Evolutionary conservation across 2,329 filamentous ascomycete genomes (phyloP), one percentile per base, ranked within the genome.

Genomic region (Setomelanomma holmii): DNA sequence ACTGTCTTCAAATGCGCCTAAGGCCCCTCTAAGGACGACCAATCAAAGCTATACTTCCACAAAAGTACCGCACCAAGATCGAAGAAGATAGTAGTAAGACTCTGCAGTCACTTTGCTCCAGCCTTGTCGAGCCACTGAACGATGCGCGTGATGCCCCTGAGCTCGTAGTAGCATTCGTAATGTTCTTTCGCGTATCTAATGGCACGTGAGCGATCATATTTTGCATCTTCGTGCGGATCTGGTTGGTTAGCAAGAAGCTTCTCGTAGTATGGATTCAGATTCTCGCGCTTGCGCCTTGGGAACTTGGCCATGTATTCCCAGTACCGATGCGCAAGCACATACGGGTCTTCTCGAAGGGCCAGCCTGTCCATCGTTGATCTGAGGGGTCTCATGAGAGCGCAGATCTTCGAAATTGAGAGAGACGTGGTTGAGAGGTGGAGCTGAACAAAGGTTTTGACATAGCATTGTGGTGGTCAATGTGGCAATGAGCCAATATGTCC

Each of bases 121-220:
- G 6, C 10, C 14, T 40, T 45, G 46, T 39, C 35, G 20, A 67
- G 42, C 51, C 57, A 63, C 21, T 49, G 7, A 21, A 64, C 27
- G 27, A 69, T 71, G 34, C 53, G 41, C 8, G 47, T 33, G 7
- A 65, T 45, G 33, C 66, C 54, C 10, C 42, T 55, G 8, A 56
- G 22, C 27, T 67, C 58, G 43, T 64, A 66, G 51, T 58, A 63
- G 39, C 60, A 56, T 40, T 64, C 60, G 27, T 58, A 58, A 41
- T 67, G 55, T 21, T 61, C 42, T 34, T 67, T 64, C 10, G 60
- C 62, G 38, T 67, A 64, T 24, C 59, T 47, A 24, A 66, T 60
- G 1, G 61, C 56, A 34, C 62, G 58, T 40, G 62, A 66, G 20
- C 52, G 40, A 38, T 60, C 48, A 40, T 62, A 55, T 14, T 14